Percentiles rank a stretch among this genome's conserved stretches.
These are phyloP conservation scores for Ramalina intermedia DNA, from an alignment of 495 filamentous ascomycete species.

Conservation along the genomic window DNA sequence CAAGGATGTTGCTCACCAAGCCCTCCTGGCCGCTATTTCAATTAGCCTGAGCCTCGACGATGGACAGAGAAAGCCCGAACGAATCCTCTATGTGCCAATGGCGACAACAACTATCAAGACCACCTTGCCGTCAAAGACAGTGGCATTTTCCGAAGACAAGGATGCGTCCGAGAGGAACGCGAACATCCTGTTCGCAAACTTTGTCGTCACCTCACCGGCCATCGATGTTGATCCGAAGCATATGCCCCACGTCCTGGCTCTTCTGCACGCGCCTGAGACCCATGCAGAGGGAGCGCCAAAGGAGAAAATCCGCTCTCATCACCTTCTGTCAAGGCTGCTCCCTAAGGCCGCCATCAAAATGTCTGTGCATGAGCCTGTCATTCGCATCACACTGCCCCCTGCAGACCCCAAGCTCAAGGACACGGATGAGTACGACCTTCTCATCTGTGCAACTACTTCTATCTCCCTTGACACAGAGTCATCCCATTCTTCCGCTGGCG, in stretches of 20 bases:
- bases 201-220: conserved; percentile 90
- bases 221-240: conserved; percentile 91
- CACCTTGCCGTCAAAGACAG: conserved; percentile 86
- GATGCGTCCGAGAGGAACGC: conserved; percentile 79
- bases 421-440: conserved; percentile 68
- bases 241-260: conserved; percentile 68
- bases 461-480: conserved; percentile 87
- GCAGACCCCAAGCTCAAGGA: conserved; percentile 41
- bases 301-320: conserved; percentile 28
- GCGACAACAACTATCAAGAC: conserved; percentile 91
- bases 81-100: conserved; percentile 92
- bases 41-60: conserved; percentile 86
- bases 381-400: conserved; percentile 73
- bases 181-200: conserved; percentile 91
- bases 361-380: conserved; percentile 88
- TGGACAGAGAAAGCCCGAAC: conserved; percentile 66
- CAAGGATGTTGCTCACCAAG: conserved; percentile 88
- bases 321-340: conserved; percentile 75
- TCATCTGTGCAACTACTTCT: conserved; percentile 87
- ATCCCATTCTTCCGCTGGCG: conserved; percentile 73
- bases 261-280: conserved; percentile 46
- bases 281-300: conserved; percentile 29
- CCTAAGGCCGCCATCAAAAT: conserved; percentile 93
- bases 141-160: conserved; percentile 59
- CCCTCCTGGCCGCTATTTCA: conserved; percentile 79